phyloP scores from a whole-genome alignment of 257 asterid genomes.

The Solanum lignicaule region DNA sequence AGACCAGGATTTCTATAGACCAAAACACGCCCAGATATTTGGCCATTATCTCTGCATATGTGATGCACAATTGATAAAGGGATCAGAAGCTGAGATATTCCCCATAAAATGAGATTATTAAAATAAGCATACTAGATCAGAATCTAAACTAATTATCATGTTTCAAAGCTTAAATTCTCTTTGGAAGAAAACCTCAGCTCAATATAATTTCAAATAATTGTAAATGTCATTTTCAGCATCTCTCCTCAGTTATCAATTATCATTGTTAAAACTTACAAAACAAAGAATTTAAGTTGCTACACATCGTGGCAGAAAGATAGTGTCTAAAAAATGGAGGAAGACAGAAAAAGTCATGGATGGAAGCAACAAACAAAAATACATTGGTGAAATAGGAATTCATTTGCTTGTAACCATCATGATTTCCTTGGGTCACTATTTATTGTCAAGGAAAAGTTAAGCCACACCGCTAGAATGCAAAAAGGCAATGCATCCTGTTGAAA shows the following conservation, averaged over 20 bases:
- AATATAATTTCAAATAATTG: not conserved
- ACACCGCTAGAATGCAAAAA: not conserved
- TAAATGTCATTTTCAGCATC: not conserved
- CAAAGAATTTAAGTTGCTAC: not conserved
- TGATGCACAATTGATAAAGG: not conserved
- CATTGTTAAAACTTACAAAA: not conserved
- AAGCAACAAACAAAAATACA: not conserved
- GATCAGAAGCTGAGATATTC: not conserved
- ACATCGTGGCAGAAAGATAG: not conserved
- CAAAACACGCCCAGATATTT: constrained; percentile 61
- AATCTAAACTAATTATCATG: not conserved
- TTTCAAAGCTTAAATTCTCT: not conserved
- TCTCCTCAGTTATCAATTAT: not conserved
- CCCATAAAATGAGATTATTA: not conserved
- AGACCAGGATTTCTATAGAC: constrained; percentile 84
- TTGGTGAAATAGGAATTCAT: not conserved
- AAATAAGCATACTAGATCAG: not conserved
- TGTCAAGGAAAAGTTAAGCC: not conserved
- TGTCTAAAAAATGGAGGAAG: not conserved
- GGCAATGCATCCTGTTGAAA: not conserved
- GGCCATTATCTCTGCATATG: constrained; percentile 61
- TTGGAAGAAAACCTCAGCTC: not conserved
- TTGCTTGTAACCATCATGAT: not conserved
- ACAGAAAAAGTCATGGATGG: not conserved
- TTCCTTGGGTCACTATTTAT: not conserved